phyloP scores from a whole-genome alignment of 1,284 basidiomycete species.

The Rhizopogon parksii region DNA sequence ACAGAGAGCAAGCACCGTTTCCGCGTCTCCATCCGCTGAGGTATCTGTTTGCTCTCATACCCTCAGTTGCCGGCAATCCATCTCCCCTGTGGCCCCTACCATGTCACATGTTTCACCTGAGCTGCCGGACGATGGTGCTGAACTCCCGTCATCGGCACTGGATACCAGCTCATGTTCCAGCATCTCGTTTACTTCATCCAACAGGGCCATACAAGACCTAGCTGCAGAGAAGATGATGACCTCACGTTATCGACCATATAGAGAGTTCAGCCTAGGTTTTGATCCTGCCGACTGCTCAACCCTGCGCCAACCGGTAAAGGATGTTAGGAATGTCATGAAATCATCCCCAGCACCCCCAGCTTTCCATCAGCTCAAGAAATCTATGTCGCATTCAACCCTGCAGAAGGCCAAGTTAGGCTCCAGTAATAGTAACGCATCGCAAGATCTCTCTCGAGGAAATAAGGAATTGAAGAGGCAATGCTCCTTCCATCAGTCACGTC shows the following conservation, averaged over 20 bases:
- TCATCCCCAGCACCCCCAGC: not conserved
- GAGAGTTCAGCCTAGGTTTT: not conserved
- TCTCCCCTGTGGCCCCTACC: slow-evolving; percentile 42
- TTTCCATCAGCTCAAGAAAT: slow-evolving; percentile 39
- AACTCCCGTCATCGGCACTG: slow-evolving; percentile 14
- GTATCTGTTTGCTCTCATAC: slow-evolving; percentile 23
- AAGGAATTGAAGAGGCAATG: slow-evolving; percentile 36
- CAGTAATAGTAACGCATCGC: not conserved
- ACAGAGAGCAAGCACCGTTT: slow-evolving; percentile 2
- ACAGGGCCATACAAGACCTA: slow-evolving; percentile 21
- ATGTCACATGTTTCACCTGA: slow-evolving; percentile 34
- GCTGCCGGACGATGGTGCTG: slow-evolving; percentile 26
- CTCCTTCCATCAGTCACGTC: slow-evolving; percentile 39
- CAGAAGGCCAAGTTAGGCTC: slow-evolving; percentile 27
- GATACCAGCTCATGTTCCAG: slow-evolving; percentile 33
- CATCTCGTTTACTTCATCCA: slow-evolving; percentile 39
- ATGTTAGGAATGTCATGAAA: slow-evolving; percentile 1
- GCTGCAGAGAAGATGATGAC: slow-evolving; percentile 22
- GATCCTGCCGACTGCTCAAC: not conserved
- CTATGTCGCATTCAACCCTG: slow-evolving; percentile 50
- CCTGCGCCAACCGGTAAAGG: slow-evolving; percentile 1
- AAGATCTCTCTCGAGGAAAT: not conserved
- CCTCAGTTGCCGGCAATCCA: slow-evolving; percentile 35
- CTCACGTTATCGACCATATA: slow-evolving; percentile 16
- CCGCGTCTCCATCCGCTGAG: not conserved